Conservation (phyloP, 495 filamentous ascomycete genomes). For the Penicillium parvum region DNA sequence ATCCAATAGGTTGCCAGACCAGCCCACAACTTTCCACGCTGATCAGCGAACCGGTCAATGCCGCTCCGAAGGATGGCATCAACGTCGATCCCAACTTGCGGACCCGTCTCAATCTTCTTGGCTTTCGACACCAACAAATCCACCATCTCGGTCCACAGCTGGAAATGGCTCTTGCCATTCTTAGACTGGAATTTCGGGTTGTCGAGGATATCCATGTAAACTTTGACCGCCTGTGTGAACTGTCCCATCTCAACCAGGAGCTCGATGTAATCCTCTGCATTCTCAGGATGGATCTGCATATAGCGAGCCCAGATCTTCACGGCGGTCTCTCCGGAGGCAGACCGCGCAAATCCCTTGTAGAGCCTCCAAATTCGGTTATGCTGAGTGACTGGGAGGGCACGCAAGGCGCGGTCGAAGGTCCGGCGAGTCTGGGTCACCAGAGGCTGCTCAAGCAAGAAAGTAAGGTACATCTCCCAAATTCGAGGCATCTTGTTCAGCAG, state of each 20-base stretch:
- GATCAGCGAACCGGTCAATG: conserved; percentile 87
- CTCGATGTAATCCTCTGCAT: conserved; percentile 91
- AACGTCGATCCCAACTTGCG: conserved; percentile 79
- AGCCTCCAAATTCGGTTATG: conserved; percentile 96
- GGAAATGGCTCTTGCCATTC: conserved; percentile 88
- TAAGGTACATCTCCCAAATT: conserved; percentile 98
- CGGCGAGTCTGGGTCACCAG: conserved; percentile 84
- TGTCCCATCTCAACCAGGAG: conserved; percentile 75
- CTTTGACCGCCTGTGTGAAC: conserved; percentile 89
- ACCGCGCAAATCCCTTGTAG: conserved; percentile 88
- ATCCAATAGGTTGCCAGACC: conserved; percentile 97
- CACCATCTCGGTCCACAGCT: conserved; percentile 98
- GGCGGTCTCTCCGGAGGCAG: conserved; percentile 85
- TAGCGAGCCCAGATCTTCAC: conserved; percentile 93
- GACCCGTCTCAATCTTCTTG: conserved; percentile 74
- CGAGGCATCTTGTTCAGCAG: conserved; percentile 98
- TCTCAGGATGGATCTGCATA: conserved; percentile 96
- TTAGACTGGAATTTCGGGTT: conserved; percentile 90
- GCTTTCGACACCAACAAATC: conserved; percentile 91
- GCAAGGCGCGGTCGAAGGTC: conserved; percentile 90
- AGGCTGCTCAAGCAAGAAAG: conserved; percentile 85
- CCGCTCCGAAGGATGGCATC: conserved; percentile 92
- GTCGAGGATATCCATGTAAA: conserved; percentile 91
- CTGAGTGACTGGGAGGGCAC: conserved; percentile 93
- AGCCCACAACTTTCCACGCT: conserved; percentile 94